phyloP scores from a whole-genome alignment of 768 basidiomycete genomes.

The Kwoniella sp. region DNA sequence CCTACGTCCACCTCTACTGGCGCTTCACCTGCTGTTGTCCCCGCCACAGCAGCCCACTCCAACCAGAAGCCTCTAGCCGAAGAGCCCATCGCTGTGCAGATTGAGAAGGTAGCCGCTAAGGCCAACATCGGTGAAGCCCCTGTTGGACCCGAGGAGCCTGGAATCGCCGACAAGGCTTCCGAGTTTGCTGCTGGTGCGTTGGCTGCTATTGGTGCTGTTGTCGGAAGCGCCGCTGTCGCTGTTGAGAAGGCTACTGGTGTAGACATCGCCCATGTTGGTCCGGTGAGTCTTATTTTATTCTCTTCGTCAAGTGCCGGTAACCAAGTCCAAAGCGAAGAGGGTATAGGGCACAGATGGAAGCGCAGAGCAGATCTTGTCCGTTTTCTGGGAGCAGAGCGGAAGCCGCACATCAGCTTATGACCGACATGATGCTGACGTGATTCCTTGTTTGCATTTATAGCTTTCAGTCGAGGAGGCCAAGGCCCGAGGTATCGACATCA shows the following conservation, averaged over 20 bases:
- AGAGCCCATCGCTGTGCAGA: slow-evolving; percentile 29
- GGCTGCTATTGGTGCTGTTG: slow-evolving; percentile 39
- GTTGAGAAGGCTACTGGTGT: slow-evolving; percentile 52
- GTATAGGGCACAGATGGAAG: too few species aligned
- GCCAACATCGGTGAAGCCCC: slow-evolving; percentile 44
- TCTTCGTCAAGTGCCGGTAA: too few species aligned
- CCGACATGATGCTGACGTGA: slow-evolving; percentile 12
- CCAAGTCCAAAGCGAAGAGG: too few species aligned
- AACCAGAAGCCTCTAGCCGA: slow-evolving; percentile 19
- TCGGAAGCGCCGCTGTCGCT: slow-evolving; percentile 38
- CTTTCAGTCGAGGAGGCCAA: slow-evolving; percentile 52
- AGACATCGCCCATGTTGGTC: slow-evolving; percentile 45
- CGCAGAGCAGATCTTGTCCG: background rate
- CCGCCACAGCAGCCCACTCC: slow-evolving; percentile 17
- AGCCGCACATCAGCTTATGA: too few species aligned
- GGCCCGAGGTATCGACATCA: slow-evolving; percentile 46
- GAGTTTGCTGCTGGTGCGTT: slow-evolving; percentile 39
- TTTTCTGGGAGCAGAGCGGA: too few species aligned
- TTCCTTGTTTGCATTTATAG: slow-evolving; percentile 32
- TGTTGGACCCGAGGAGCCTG: slow-evolving; percentile 20
- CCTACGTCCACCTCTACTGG: slow-evolving; percentile 6
- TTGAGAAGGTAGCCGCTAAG: slow-evolving; percentile 42
- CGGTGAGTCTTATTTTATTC: slow-evolving; percentile 37
- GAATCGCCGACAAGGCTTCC: slow-evolving; percentile 32
- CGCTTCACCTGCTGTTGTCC: slow-evolving; percentile 16